phyloP scores from a whole-genome alignment of 2,329 filamentous ascomycete genomes.

The Incumbomyces lentus region DNA sequence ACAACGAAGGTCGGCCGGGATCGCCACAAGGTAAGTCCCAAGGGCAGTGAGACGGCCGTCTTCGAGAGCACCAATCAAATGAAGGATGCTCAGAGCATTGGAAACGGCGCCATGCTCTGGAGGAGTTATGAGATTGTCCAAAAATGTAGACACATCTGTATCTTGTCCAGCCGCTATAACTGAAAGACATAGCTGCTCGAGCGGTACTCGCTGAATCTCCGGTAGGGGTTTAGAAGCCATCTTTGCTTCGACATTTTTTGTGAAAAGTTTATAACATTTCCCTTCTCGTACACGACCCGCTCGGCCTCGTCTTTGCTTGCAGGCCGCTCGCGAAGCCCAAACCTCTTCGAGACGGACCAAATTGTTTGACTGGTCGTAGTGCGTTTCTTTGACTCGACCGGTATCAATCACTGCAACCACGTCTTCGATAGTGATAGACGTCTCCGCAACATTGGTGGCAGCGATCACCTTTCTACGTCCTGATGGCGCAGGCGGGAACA shows the following conservation, averaged over 20 bases:
- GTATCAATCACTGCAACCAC: conserved; percentile 93
- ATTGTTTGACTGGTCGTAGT: conserved; percentile 81
- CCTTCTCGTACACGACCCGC: conserved; percentile 87
- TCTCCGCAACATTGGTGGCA: conserved; percentile 94
- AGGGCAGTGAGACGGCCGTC: conserved; percentile 83
- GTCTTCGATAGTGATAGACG: conserved; percentile 96
- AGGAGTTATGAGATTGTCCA: conserved; percentile 78
- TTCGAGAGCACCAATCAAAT: conserved; percentile 70
- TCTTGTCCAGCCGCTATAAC: conserved; percentile 72
- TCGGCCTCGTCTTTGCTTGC: conserved; percentile 85
- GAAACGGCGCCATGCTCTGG: conserved; percentile 78
- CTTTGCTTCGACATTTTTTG: conserved; percentile 66
- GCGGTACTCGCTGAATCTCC: conserved; percentile 81
- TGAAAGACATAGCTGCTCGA: conserved; percentile 88
- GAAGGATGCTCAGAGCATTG: conserved; percentile 67
- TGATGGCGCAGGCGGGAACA: conserved; percentile 65
- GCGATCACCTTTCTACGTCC: conserved; percentile 88
- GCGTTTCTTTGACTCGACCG: conserved; percentile 91
- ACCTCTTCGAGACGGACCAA: conserved; percentile 91
- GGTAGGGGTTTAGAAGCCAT: conserved; percentile 87
- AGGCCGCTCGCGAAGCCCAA: conserved; percentile 88
- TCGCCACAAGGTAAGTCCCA: conserved; percentile 85
- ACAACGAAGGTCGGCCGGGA: conserved; percentile 84
- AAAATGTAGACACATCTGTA: conserved; percentile 65
- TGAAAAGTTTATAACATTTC: conserved; percentile 91